phyloP scores from a whole-genome alignment of 768 basidiomycete species.

The Rhodotorula diobovata region DNA sequence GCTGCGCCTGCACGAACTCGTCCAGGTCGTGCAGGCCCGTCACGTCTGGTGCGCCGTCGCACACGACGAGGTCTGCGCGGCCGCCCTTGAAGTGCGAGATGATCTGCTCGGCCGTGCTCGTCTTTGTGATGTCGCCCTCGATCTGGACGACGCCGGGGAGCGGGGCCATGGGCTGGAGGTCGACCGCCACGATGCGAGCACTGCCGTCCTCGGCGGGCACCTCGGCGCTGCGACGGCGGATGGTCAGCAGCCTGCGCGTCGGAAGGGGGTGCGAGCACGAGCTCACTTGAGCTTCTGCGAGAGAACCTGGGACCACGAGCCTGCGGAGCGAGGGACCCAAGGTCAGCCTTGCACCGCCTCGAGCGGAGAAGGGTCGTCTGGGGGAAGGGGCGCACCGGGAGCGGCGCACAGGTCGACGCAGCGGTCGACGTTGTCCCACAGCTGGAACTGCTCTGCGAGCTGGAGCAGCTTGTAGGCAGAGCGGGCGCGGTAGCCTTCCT shows the following conservation, averaged over 20 bases:
- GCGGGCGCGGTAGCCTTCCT: slow-evolving; percentile 44
- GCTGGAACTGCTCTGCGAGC: slow-evolving; percentile 44
- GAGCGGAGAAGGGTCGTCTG: background rate
- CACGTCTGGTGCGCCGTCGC: slow-evolving; percentile 54
- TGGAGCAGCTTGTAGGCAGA: slow-evolving; percentile 48
- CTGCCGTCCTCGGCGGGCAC: background rate
- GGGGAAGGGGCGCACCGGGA: slow-evolving; percentile 33
- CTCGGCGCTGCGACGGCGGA: background rate
- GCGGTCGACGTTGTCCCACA: slow-evolving; percentile 42
- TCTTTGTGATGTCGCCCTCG: slow-evolving; percentile 52
- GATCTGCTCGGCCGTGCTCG: slow-evolving; percentile 49
- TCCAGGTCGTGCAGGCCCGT: slow-evolving; percentile 54
- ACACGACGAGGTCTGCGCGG: slow-evolving; percentile 52
- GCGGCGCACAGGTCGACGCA: slow-evolving; percentile 47
- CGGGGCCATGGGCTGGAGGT: slow-evolving; percentile 50
- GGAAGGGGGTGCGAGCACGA: fast-evolving
- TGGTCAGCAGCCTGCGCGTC: background rate
- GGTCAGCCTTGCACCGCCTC: background rate
- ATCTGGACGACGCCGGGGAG: slow-evolving; percentile 49
- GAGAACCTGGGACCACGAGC: slow-evolving; percentile 50
- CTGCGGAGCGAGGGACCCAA: slow-evolving; percentile 14
- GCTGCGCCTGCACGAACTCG: slow-evolving; percentile 52
- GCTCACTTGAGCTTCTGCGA: slow-evolving; percentile 47
- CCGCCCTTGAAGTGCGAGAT: slow-evolving; percentile 49
- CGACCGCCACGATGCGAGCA: slow-evolving; percentile 45